Evolutionary conservation across 2,329 filamentous ascomycete genomes (phyloP), one percentile per base, ranked within the genome.

Genomic region (Scolecobasidium constrictum): DNA sequence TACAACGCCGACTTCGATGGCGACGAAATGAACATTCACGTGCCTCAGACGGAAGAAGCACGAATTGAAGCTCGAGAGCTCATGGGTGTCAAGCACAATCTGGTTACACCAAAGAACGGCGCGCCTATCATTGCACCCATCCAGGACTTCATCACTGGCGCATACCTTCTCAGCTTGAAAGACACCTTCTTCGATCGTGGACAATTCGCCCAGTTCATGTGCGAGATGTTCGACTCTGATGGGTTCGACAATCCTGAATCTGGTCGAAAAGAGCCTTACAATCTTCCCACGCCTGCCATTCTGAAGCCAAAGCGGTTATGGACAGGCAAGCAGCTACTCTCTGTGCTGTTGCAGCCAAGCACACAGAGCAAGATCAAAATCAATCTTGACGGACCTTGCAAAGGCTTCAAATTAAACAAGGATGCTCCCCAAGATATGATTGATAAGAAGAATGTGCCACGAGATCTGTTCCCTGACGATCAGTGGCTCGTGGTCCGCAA

Each of bases 1-100:
- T 98, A 98, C 71, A 98, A 98, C 53, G 92, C 92, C 44, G 92
- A 98, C 75, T 98, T 98, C 52, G 92, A 98, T 55, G 92, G 92
- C 47, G 92, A 98, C 53, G 92, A 98, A 62, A 98, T 98, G 92
- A 98, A 98, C 54, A 66, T 98, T 38, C 92, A 98, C 63, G 88
- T 98, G 13, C 92, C 92, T 2, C 92, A 98, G 59, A 96, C 92
- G 0, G 92, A 98, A 65, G 92, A 98, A 63, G 90, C 92, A 9
- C 77, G 92, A 45, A 86, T 90, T 2, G 92, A 98, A 63, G 92
- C 92, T 1, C 93, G 93, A 54, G 87, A 90, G 51, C 68, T 98
- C 38, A 98, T 98, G 92, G 92, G 92, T 34, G 88, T 98, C 44
- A 94, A 95, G 65, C 80, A 96, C 69, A 98, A 98, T 59, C 64